Conservation (phyloP, 1,284 basidiomycete species). For the Nidula niveotomentosa region DNA sequence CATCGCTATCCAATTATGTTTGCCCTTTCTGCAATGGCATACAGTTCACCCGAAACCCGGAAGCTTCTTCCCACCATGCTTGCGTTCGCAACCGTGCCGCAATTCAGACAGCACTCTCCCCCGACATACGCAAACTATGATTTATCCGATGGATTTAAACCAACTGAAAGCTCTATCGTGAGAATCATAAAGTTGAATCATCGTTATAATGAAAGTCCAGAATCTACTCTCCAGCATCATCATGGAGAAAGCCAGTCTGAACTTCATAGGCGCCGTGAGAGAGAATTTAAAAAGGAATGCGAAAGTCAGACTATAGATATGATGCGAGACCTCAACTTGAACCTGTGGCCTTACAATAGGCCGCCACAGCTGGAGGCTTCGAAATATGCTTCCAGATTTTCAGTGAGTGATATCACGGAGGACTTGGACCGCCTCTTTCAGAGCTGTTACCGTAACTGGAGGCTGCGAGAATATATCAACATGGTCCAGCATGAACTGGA, state of each 20-base stretch:
- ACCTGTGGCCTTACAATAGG: background rate
- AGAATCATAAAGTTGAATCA: background rate
- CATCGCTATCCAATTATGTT: background rate
- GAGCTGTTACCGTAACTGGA: background rate
- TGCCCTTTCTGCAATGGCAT: background rate
- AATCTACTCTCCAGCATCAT: background rate
- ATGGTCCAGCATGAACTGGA: background rate
- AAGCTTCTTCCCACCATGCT: background rate
- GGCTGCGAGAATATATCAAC: background rate
- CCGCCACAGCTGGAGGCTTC: background rate
- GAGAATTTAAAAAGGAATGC: background rate
- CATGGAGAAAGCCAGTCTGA: background rate
- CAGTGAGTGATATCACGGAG: background rate
- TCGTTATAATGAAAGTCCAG: background rate
- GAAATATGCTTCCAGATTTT: background rate
- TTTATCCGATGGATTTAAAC: background rate
- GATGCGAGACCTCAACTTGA: too few species aligned
- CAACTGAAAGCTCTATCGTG: background rate
- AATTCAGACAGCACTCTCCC: background rate
- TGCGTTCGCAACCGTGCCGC: background rate
- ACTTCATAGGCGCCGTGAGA: background rate
- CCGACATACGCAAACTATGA: background rate
- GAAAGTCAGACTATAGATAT: background rate
- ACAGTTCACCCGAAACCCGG: background rate
- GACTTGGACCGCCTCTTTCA: background rate